Base-by-base conservation (phyloP, 176 grass and related monocot species). In the Chrysopogon serrulatus region DNA sequence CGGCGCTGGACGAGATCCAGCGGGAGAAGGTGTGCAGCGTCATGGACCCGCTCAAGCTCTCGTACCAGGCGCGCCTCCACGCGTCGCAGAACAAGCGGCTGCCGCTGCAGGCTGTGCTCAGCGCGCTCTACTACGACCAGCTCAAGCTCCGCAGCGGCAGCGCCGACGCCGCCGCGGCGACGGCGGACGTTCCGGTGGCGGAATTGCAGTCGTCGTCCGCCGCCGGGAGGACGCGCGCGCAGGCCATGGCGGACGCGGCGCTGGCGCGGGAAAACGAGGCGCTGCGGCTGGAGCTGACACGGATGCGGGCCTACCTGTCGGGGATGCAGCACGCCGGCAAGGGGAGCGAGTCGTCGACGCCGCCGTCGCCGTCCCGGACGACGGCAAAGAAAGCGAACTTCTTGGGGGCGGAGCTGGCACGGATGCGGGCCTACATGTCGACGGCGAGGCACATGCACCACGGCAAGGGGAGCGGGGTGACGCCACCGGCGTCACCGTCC, bases 21-120 rank as follows among this genome's bases (percentile, higher is more conserved):
- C 90, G 90, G 72, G 95, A 97, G 89, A 97, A 97, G 69, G 84
- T 92, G 63, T 97, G 95, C 86, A 89, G 90, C 71, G 92, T 97
- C 45, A 87, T 97, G 90, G 95, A 97, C 75, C 90, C 92, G 19
- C 92, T 94, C 5, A 87, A 78, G 85, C 87, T 97, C 0, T 92
- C 95, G 3, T 82, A 89, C 88, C 84, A 90, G 78, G 92, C 92
- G 8, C 90, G 95, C 14, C 65, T 94, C 31, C 95, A 97, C 68
- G 92, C 92, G 6, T 84, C 87, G 14, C 92, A 94, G 89, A 97
- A 97, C 88, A 92, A 94, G 48, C 90, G 92, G 5, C 95, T 97
- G n/a, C 95, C 90, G 8, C 79, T 98, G 5, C 90, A 98, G 72
- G 82, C 88, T 18, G 86, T 86, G 59, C 92, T 97, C 36, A 91